Evolutionary conservation across 2,329 filamentous ascomycete genomes (phyloP), one percentile per base, ranked within the genome.

Genomic region (Pyricularia sp.): DNA sequence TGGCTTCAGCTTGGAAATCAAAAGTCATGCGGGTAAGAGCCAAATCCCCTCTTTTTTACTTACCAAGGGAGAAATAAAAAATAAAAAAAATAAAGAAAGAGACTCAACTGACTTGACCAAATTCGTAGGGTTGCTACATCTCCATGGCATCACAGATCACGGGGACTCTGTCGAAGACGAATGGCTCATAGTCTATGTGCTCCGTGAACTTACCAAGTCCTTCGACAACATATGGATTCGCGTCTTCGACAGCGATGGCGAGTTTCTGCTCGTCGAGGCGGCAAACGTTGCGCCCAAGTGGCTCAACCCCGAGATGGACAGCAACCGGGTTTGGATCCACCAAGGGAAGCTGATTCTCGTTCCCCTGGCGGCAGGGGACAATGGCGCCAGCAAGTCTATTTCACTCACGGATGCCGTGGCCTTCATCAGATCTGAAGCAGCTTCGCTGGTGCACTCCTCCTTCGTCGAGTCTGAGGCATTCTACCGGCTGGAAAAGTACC

Each of bases 101-200:
- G n/a, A n/a, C n/a, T n/a, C n/a, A n/a, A 7, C 59, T 63, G 25
- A 63, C 25, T 20, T 20, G 14, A 17, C 25, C 3, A 2, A 9
- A 61, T 28, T 17, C 4, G 25, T 1, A 85, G 85, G 83, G 0
- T 75, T 87, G 10, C 76, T 82, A n/a, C 88, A 89, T 71, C 84
- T 99, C 6, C 86, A 88, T 71, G 94, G 94, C 25, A 83, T 84
- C 67, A 95, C 93, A 0, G 92, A 94, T 76, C 98, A 93, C 75
- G 94, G 94, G 10, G 96, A 99, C 78, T 95, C 93, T 0, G 89
- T 98, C 4, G 94, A 97, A 75, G 95, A 99, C 74, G 96, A 99
- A 81, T 99, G 95, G 96, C 86, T 98, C 6, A 90, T 98, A 70
- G 94, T 98, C 25, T 97, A 94, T 79, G 81, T 98, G 5, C 83